Base-by-base conservation (phyloP, 495 filamentous ascomycete species). In the Neurospora pannonica region DNA sequence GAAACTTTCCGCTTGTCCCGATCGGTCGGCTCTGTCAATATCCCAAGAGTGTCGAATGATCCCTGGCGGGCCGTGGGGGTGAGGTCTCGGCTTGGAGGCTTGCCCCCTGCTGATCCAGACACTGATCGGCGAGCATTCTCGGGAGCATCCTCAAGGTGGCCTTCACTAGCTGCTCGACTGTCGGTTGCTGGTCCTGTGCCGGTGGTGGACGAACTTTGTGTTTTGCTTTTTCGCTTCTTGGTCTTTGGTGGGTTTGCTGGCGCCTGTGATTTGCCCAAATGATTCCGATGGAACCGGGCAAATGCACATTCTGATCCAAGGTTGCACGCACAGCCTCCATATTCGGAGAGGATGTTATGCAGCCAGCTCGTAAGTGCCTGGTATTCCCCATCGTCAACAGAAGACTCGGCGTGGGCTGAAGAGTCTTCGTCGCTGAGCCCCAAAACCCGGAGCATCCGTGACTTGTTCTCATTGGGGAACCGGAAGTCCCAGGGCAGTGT, bases 1-100 rank as follows among this genome's bases (percentile, higher is more conserved):
- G 92, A 91, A 36, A 97, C 89, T 79, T 98, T 98, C 48, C 93
- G 89, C 81, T 93, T 93, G 76, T 98, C 95, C 19, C 95, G 89
- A 74, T 92, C 94, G 6, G 94, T 96, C 6, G 94, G 86, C 78
- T 93, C 93, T 3, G 83, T 77, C 83, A 90, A 70, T 82, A 86
- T 83, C 78, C 88, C 77, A 70, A 85, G 74, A 70, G 77, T 86
- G 76, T 82, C 87, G 74, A 81, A 88, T 77, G 83, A 89, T 73
- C 83, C 88, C 77, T 84, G 85, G 4, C 87, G 84, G 39, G 85
- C 83, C 4, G 85, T 83, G 1, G 93, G 94, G 8, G 93, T 97
- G 79, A 93, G 84, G 77, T 97, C 94, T 54, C 94, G 93, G 80
- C 94, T 97, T 4, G 85, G 88, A 31, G 92, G 89, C 74, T 94